Percentiles rank a stretch among this genome's conserved stretches.
Conservation (phyloP, 129 eudicot species). For the Chrysanthemum makinoi region DNA sequence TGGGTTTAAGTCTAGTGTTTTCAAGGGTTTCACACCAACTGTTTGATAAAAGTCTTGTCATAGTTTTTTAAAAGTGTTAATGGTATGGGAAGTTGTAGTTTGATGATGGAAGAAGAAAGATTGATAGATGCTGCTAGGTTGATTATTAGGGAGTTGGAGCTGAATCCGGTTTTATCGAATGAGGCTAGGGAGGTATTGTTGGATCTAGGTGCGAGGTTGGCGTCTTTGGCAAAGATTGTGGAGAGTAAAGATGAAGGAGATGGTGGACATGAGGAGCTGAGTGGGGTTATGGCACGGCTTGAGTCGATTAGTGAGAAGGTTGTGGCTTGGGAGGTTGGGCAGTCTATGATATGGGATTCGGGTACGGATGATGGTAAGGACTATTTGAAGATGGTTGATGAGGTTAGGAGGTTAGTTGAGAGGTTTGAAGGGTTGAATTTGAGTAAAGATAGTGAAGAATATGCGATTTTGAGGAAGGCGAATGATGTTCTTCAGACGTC, state of each 20-base stretch:
- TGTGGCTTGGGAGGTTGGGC: slow-evolving; percentile 61
- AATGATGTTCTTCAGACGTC: slow-evolving; percentile 77
- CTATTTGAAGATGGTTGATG: slow-evolving; percentile 57
- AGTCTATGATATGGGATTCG: slow-evolving; percentile 72
- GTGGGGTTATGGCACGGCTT: slow-evolving; percentile 50
- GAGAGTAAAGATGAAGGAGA: slow-evolving; percentile 34
- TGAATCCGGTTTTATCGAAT: slow-evolving; percentile 42
- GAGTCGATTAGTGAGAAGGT: slow-evolving; percentile 49
- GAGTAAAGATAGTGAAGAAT: slow-evolving; percentile 37
- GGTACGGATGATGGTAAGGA: slow-evolving; percentile 60
- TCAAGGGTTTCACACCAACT: slow-evolving; percentile 21
- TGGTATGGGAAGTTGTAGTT: slow-evolving; percentile 57
- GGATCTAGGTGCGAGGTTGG: slow-evolving; percentile 55
- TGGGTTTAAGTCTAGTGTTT: background rate
- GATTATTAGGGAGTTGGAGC: slow-evolving; percentile 58
- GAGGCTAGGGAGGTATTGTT: slow-evolving; percentile 56
- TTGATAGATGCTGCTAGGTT: slow-evolving; percentile 64
- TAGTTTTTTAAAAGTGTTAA: background rate
- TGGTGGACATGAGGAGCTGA: slow-evolving; percentile 19
- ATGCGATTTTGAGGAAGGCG: slow-evolving; percentile 42
- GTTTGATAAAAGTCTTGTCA: slow-evolving; percentile 4
- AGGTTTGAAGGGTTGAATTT: slow-evolving; percentile 51
- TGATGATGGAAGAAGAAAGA: slow-evolving; percentile 59
- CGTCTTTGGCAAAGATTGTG: slow-evolving; percentile 30
- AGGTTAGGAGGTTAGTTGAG: slow-evolving; percentile 45